Conservation (phyloP, 179 eudicot genomes). For the Patellifolia procumbens region DNA sequence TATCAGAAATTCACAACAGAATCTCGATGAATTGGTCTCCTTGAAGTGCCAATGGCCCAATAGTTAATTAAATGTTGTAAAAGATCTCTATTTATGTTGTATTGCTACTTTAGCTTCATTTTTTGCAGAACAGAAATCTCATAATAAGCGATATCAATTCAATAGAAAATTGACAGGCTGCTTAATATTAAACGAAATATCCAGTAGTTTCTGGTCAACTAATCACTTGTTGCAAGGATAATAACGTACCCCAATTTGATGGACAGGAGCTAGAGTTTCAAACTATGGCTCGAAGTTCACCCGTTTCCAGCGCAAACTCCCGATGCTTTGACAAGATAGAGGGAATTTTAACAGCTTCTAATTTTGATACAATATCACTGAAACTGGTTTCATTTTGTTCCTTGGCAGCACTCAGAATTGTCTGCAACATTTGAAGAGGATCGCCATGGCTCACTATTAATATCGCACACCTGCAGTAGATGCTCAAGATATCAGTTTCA, state of each 20-base stretch:
- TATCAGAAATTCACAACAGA: neutral
- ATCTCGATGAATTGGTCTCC: neutral
- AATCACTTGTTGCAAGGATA: neutral
- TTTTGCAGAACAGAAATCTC: neutral
- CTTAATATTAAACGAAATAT: neutral
- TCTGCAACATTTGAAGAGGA: slow-evolving; percentile 92
- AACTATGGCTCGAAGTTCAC: slow-evolving; percentile 64
- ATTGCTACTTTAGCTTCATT: neutral
- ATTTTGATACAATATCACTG: slow-evolving; percentile 42
- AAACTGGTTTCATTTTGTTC: slow-evolving; percentile 26
- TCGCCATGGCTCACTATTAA: slow-evolving; percentile 95
- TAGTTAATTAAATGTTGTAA: neutral
- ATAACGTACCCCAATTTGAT: neutral
- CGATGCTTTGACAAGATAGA: slow-evolving; percentile 71
- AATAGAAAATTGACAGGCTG: neutral
- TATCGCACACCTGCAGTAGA: slow-evolving; percentile 60
- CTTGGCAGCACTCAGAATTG: slow-evolving; percentile 60
- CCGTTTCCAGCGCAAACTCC: slow-evolving; percentile 67
- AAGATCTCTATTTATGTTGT: neutral
- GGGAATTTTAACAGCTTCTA: slow-evolving; percentile 56
- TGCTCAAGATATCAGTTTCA: neutral
- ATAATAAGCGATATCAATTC: neutral
- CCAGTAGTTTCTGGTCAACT: neutral
- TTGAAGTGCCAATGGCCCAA: neutral
- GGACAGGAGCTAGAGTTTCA: slow-evolving; percentile 24